Base-by-base conservation (phyloP, 805 yeast species). In the Priceomyces fermenticarens region DNA sequence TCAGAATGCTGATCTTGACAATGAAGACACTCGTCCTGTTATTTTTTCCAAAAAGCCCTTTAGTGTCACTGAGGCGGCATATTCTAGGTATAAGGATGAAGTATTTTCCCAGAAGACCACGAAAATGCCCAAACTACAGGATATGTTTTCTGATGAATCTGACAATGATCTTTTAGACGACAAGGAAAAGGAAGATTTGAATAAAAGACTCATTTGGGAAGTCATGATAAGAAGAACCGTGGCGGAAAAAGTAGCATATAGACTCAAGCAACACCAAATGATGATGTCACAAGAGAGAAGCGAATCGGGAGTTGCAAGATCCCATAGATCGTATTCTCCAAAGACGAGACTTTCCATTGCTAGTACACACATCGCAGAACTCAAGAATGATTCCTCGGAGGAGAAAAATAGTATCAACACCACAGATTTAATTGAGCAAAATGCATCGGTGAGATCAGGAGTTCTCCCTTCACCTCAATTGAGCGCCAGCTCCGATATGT, bases 391-490 rank as follows among this genome's bases (percentile, higher is more conserved):
- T 20, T 31, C 40, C 12, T 43, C 40, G 4, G 30, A 40, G 11
- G 53, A 51, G 30, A 48, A 49, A 17, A 54, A 49, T 29, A 55
- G 67, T 1, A 45, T 58, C 30, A 46, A 57, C 41, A 60, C 63
- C 10, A 61, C 56, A 11, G 61, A 57, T 39, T 45, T 63, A 27
- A 56, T 62, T 57, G 57, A 55, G 33, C 62, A 57, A 14, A 58
- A 62, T 39, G 59, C 57, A 3, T 62, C 67, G 4, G 44, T 62
- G 10, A 51, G 52, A 28, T 62, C 70, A 2, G 70, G 57, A 10
- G 38, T 59, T 7, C 50, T 66, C n/a, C 72, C 72, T 1, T 67
- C 72, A 0, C 72, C 72, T 2, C 72, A 66, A 45, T 63, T 66
- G 23, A 58, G 65, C 39, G 57, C 57, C 36, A 46, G 56, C 7